These are phyloP conservation scores for Colletotrichum plurivorum DNA, from an alignment of 2,329 filamentous ascomycete genomes.

Conservation along the genomic window DNA sequence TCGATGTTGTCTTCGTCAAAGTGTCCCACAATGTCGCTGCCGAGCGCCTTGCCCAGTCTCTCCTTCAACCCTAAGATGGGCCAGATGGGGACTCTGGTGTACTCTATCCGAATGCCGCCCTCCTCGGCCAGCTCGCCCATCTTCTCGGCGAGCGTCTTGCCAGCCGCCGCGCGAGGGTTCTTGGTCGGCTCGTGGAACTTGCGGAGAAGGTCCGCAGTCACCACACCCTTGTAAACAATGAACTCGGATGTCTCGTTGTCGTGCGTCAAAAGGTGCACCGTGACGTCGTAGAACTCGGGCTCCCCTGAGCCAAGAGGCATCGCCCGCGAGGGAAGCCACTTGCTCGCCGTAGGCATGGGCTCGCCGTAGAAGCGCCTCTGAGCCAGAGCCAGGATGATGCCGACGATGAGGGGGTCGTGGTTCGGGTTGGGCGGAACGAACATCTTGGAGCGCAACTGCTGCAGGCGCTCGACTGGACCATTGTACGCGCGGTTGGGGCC, in stretches of 20 bases:
- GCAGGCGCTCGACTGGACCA: conserved; percentile 62
- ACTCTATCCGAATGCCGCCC: conserved; percentile 60
- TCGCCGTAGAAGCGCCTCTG: conserved; percentile 66
- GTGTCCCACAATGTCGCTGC: conserved; percentile 63
- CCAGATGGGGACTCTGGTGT: conserved; percentile 66
- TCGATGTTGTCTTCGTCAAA: conserved; percentile 57
- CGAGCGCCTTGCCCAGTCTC: conserved; percentile 67
- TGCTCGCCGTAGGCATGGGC: conserved; percentile 29
- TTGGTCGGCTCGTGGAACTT: conserved; percentile 65
- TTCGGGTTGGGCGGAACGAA: conserved; percentile 63
- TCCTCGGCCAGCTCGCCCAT: conserved; percentile 44
- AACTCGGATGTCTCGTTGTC: conserved; percentile 64
- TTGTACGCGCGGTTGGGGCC: conserved; percentile 60
- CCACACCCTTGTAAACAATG: conserved; percentile 65
- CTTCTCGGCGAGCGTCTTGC: conserved; percentile 17
- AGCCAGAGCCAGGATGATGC: conserved; percentile 69
- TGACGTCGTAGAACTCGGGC: conserved; percentile 62
- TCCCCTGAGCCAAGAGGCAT: conserved; percentile 20
- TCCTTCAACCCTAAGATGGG: conserved; percentile 69
- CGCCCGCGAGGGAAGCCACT: conserved; percentile 30
- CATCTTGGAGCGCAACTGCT: conserved; percentile 61
- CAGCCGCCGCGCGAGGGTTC: conserved; percentile 45
- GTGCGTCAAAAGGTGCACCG: conserved; percentile 65
- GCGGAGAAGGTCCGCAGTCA: conserved; percentile 63
- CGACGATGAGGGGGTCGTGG: conserved; percentile 67